These are phyloP conservation scores for Chlorociboria aeruginascens DNA, from an alignment of 495 filamentous ascomycete species.

Conservation along the genomic window DNA sequence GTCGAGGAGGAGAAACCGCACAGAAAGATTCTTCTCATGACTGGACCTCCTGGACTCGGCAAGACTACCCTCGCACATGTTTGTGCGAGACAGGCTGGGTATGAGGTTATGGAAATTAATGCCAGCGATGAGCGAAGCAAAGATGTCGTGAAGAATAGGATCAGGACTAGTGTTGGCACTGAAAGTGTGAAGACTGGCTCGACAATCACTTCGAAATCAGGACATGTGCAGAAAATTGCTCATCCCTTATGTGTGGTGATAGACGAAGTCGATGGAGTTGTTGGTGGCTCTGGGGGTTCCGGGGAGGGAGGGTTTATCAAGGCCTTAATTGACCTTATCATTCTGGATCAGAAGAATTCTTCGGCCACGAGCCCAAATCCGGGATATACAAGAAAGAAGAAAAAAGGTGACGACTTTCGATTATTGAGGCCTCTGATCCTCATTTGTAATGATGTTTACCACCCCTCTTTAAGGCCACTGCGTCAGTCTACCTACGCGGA, in stretches of 20 bases:
- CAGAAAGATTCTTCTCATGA: slow-evolving; percentile 77
- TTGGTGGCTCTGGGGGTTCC: slow-evolving; percentile 56
- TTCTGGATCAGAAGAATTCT: slow-evolving; percentile 71
- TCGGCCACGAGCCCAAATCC: slow-evolving; percentile 28
- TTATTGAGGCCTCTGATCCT: slow-evolving; percentile 80
- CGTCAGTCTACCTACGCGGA: slow-evolving; percentile 73
- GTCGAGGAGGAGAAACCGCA: slow-evolving; percentile 56
- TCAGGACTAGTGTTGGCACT: slow-evolving; percentile 77
- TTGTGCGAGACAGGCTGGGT: slow-evolving; percentile 87
- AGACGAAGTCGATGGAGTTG: slow-evolving; percentile 93
- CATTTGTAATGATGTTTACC: slow-evolving; percentile 97
- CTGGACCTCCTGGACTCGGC: slow-evolving; percentile 83
- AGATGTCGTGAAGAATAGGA: slow-evolving; percentile 77
- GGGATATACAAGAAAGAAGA: slow-evolving; percentile 29
- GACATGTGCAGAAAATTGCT: slow-evolving; percentile 58
- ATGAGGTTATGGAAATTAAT: slow-evolving; percentile 86
- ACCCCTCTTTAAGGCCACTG: slow-evolving; percentile 73
- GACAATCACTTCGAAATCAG: slow-evolving; percentile 35
- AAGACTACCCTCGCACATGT: slow-evolving; percentile 97
- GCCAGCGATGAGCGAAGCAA: slow-evolving; percentile 68
- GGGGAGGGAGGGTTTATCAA: slow-evolving; percentile 85
- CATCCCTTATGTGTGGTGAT: slow-evolving; percentile 87
- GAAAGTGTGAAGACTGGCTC: slow-evolving; percentile 81
- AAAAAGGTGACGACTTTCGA: slow-evolving; percentile 71
- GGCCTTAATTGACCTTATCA: slow-evolving; percentile 79